Conservation (phyloP, 2,329 filamentous ascomycete species). For the Escovopsis sp. region DNA sequence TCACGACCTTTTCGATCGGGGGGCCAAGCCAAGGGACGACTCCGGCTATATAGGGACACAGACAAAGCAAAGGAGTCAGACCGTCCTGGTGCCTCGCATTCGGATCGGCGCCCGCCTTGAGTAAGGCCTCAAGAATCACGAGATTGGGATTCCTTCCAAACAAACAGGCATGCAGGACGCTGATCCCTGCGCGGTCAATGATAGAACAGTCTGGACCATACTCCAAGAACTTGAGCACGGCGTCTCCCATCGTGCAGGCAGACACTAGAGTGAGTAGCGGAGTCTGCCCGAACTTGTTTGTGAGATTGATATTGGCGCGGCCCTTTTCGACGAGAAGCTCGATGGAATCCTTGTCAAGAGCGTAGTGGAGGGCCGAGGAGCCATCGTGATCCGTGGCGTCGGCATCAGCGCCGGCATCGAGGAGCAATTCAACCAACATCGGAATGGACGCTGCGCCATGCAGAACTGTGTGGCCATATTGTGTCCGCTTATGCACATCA, state of each 20-base stretch:
- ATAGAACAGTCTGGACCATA: conserved; percentile 9
- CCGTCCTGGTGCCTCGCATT: conserved; percentile 9
- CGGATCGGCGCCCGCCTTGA: conserved; percentile 10
- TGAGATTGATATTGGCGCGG: conserved; percentile 12
- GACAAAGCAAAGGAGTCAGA: conserved; percentile 6
- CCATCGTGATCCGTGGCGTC: conserved; percentile 8
- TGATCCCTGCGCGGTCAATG: conserved; percentile 10
- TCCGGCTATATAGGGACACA: background rate
- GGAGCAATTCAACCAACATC: conserved; percentile 6
- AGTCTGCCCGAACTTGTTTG: conserved; percentile 7
- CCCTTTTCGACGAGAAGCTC: conserved; percentile 12
- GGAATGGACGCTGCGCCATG: conserved; percentile 6
- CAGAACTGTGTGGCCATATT: conserved; percentile 8
- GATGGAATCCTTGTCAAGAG: conserved; percentile 4
- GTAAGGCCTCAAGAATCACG: conserved; percentile 4
- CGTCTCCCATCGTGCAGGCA: background rate
- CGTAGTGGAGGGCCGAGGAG: conserved; percentile 8
- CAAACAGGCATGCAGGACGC: conserved; percentile 8
- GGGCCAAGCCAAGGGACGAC: too few species aligned
- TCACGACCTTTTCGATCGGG: background rate
- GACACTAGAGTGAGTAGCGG: conserved; percentile 9
- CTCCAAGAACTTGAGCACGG: conserved; percentile 5
- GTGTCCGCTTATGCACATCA: conserved; percentile 9
- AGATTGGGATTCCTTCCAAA: background rate
- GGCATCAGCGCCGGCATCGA: conserved; percentile 12